Evolutionary conservation across 768 basidiomycete genomes (phyloP).

Genomic region (Leucogyrophana mollusca): DNA sequence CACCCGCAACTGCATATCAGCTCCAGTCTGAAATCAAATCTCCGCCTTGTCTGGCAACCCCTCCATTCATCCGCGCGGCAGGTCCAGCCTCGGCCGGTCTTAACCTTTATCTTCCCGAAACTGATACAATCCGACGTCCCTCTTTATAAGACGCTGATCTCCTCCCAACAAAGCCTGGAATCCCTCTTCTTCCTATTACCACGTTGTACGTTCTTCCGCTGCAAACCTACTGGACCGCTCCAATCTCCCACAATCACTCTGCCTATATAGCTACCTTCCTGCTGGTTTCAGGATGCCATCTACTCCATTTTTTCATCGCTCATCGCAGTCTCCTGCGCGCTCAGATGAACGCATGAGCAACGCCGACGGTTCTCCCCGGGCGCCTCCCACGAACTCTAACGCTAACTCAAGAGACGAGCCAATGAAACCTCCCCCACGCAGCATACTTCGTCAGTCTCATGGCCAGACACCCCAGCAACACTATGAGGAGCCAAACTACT

Average conservation of each 20-base stretch:
- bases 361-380: slow-evolving; percentile 2
- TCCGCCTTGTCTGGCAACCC: neutral
- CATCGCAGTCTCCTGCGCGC: slow-evolving; percentile 5
- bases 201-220: neutral
- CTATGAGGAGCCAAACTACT: no score
- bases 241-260: no score
- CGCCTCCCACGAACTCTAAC: slow-evolving; percentile 1
- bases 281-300: slow-evolving; percentile 13
- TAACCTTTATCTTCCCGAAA: slow-evolving; percentile 11
- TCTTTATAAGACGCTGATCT: neutral
- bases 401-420: slow-evolving; percentile 8
- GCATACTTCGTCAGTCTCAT: slow-evolving; percentile 17
- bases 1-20: no score
- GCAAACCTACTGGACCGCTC: no score
- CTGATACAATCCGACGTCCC: neutral
- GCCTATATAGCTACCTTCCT: slow-evolving; percentile 1
- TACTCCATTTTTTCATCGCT: slow-evolving; percentile 19
- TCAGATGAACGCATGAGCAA: slow-evolving; percentile 7
- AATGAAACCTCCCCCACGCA: slow-evolving; percentile 8
- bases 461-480: no score
- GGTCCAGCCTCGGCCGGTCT: slow-evolving; percentile 19
- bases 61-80: slow-evolving; percentile 4
- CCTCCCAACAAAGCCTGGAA: neutral
- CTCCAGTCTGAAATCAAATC: slow-evolving; percentile 23
- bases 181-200: slow-evolving; percentile 5